phyloP scores from a whole-genome alignment of 345 rosid species.

The Geranium rotundifolium region DNA sequence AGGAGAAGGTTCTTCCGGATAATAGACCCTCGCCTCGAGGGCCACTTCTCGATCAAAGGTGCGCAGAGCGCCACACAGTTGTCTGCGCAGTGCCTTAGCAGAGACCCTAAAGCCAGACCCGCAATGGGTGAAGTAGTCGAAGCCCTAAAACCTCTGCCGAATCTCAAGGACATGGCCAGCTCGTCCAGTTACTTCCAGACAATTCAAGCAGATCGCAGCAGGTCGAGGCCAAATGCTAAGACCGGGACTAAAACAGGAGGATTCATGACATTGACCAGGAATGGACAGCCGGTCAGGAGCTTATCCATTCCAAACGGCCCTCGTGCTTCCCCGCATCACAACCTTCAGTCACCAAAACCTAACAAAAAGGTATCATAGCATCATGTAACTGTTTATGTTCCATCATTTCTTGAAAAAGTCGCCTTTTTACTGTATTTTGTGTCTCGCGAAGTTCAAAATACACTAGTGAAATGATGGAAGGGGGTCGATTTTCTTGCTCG shows the following conservation, averaged over 20 bases:
- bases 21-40: not conserved
- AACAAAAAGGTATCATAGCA: not conserved
- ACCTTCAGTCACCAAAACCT: not conserved
- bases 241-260: not conserved
- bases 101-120: not conserved
- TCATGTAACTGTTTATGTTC: not conserved
- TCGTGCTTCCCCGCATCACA: not conserved
- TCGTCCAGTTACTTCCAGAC: not conserved
- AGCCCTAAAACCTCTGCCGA: not conserved
- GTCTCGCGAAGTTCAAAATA: too few relatives aligned
- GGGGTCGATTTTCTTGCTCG: too few relatives aligned
- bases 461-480: too few relatives aligned
- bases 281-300: not conserved
- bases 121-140: not conserved
- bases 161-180: not conserved
- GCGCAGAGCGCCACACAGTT: not conserved
- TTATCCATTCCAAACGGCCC: not conserved
- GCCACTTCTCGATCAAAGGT: not conserved
- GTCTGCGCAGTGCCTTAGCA: not conserved
- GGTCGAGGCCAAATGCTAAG: not conserved
- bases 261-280: not conserved
- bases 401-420: too few relatives aligned
- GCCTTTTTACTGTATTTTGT: not conserved
- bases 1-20: not conserved
- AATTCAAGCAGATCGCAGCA: not conserved